Evolutionary conservation across 768 basidiomycete genomes (phyloP), one percentile per base, ranked within the genome.

Genomic region (Boletus sensibilis): DNA sequence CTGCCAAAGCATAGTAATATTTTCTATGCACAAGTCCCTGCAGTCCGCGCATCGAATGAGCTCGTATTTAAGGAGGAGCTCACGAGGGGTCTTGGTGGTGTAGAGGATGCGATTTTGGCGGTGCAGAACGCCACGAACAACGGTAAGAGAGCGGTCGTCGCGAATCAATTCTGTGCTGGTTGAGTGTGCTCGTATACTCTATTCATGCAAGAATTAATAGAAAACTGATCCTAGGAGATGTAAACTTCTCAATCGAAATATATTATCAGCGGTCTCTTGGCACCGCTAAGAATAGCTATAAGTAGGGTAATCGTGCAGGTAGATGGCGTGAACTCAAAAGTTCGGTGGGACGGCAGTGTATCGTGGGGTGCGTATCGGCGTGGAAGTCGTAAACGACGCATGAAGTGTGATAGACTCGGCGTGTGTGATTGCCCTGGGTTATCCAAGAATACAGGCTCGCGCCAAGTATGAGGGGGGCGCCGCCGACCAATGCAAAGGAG

Each of bases 391-490:
- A 29, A 57, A 47, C 25, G 49, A 37, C 39, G 41, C 41, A 16
- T 50, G 41, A 25, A 40, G 41, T 52, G 46, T 18, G 41, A 27
- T 35, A 35, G 34, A 53, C 20, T 50, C 51, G 52, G 25, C 38
- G 21, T 39, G 29, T 37, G 33, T 20, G 42, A 45, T 52, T 48
- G 47, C 39, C 52, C 39, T 25, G n/a, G 21, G 44, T 52, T 62
- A 67, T 64, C 54, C 66, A 64, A 67, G 58, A 64, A 47, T 58
- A 53, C 48, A 59, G 33, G 53, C 46, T 51, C 20, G 55, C 48
- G 48, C 52, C 53, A 31, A 47, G 45, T 47, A 29, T 49, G 59
- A 44, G 21, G 53, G 7, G 18, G 7, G 43, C 33, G 39, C 29
- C 48, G 54, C 44, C 39, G 39, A 41, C 56, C 33, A 49, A 52